Percentiles rank a stretch among this genome's conserved stretches.
Evolutionary conservation across 2,329 filamentous ascomycete genomes (phyloP).

Genomic region (Neonectria magnoliae): DNA sequence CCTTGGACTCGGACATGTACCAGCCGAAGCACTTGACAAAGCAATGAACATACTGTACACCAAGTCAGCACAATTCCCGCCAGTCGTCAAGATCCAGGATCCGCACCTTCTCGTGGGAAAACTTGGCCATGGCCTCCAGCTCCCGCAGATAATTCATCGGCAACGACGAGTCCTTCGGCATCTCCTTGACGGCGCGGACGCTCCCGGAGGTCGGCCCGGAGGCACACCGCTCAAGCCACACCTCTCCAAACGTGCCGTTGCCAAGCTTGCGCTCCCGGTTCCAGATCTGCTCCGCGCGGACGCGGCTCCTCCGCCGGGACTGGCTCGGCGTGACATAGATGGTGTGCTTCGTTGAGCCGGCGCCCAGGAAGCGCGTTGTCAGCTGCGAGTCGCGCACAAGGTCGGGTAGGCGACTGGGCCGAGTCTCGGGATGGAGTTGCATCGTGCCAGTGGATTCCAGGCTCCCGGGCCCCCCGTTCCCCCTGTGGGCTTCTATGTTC

Average conservation of each 20-base stretch:
- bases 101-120: not conserved
- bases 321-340: not conserved
- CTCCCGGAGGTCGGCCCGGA: not conserved
- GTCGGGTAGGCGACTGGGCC: not conserved
- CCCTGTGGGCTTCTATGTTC: not conserved
- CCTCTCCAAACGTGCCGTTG: not conserved
- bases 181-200: slow-evolving; percentile 6
- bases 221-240: slow-evolving; percentile 4
- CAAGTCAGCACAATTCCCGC: not conserved
- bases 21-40: slow-evolving; percentile 10
- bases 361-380: not conserved
- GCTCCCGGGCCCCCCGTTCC: not conserved
- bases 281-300: not conserved
- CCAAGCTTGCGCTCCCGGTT: not conserved
- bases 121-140: slow-evolving; percentile 5
- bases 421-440: not conserved
- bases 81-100: too few species aligned
- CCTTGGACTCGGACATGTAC: not conserved
- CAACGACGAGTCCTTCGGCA: slow-evolving; percentile 3
- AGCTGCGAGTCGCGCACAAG: not conserved
- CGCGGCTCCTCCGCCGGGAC: not conserved
- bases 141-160: not conserved
- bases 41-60: not conserved
- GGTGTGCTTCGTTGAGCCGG: not conserved
- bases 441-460: not conserved